Conservation (phyloP, 345 rosid species). For the Microcos paniculata region DNA sequence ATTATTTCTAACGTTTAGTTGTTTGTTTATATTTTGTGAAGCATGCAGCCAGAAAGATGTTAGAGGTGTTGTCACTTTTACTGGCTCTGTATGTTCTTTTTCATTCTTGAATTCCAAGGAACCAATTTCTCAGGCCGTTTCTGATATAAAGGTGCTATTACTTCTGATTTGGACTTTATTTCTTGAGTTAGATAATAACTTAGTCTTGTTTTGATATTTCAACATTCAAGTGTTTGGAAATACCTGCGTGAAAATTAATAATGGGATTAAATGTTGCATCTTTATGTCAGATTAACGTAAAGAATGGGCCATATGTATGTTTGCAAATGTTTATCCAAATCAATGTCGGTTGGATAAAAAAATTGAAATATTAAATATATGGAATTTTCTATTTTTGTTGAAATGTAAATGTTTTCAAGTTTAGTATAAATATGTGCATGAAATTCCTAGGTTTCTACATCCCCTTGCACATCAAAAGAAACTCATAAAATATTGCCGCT, state of each 20-base stretch:
- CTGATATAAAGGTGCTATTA: constrained; percentile 70
- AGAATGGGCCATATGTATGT: not conserved
- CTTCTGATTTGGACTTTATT: not conserved
- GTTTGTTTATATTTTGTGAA: constrained; percentile 34
- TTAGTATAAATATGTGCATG: not conserved
- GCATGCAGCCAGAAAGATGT: constrained; percentile 63
- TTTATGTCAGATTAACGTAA: constrained; percentile 1
- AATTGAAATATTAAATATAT: not conserved
- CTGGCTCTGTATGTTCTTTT: constrained; percentile 68
- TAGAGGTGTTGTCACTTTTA: constrained; percentile 55
- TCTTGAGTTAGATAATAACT: constrained; percentile 4
- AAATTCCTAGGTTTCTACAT: not conserved
- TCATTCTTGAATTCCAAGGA: constrained; percentile 74
- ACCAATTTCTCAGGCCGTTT: constrained; percentile 72
- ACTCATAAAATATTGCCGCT: not conserved
- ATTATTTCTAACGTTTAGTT: constrained; percentile 25
- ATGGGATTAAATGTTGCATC: not conserved
- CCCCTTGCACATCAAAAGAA: not conserved
- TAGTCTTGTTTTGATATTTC: not conserved
- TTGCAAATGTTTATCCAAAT: constrained; percentile 4
- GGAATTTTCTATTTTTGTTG: not conserved
- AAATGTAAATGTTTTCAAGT: not conserved
- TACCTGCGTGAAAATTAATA: not conserved
- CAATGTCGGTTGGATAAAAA: not conserved
- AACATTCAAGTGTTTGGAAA: not conserved